A percentile compares a stretch with the other conserved stretches of the same genome.
Evolutionary conservation across 306 rosid genomes (phyloP).

Genomic region (Cucurbita ficifolia): DNA sequence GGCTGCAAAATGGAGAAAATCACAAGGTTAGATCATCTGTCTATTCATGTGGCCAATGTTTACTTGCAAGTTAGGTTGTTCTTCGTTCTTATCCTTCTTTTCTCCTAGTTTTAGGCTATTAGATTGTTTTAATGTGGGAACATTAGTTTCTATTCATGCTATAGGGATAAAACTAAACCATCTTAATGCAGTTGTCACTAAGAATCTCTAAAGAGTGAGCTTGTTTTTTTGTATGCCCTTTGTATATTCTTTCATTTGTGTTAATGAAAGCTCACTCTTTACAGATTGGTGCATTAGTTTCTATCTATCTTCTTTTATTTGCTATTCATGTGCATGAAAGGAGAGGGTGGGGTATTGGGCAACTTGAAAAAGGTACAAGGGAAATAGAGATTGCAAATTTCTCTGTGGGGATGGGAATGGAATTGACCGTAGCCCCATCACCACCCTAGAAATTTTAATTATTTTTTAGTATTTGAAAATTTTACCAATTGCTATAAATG

Average conservation of each 20-base stretch:
- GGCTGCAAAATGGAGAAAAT: conserved; percentile 84
- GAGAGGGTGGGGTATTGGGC: too few species aligned
- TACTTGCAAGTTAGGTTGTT: background rate
- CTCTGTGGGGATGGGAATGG: background rate
- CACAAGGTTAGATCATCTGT: conserved; percentile 45
- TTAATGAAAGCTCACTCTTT: too few species aligned
- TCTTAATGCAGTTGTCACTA: background rate
- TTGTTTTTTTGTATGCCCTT: too few species aligned
- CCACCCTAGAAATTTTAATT: background rate
- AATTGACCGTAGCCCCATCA: background rate
- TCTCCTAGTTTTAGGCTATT: background rate
- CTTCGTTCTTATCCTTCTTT: background rate
- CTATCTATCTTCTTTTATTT: background rate
- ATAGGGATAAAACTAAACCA: background rate
- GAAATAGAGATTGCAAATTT: background rate
- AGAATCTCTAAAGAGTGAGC: background rate
- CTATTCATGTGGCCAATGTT: background rate
- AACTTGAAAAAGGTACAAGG: too few species aligned
- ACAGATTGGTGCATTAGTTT: background rate
- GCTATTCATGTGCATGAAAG: background rate
- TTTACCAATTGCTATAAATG: background rate
- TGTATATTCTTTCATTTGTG: too few species aligned
- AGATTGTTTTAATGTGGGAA: background rate
- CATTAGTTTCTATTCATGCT: background rate
- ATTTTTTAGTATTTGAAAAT: background rate